Evolutionary conservation across 345 rosid genomes (phyloP).

Genomic region (Mangifera indica): DNA sequence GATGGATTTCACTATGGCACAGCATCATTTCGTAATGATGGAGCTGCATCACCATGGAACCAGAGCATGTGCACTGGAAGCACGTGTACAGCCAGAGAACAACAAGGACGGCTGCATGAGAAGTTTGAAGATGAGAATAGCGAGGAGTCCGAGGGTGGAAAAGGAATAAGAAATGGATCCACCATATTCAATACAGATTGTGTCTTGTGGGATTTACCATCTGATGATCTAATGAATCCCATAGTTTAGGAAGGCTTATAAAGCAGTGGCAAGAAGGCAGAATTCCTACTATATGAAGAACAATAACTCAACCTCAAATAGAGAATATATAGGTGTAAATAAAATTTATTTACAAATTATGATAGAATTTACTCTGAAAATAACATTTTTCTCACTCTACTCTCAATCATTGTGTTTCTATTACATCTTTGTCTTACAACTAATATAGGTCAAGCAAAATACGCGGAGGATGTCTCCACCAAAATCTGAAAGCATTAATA

Average conservation of each 20-base stretch:
- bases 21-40: constrained; percentile 44
- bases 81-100: constrained; percentile 50
- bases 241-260: constrained; percentile 36
- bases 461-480: constrained; percentile 92
- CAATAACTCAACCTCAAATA: constrained; percentile 24
- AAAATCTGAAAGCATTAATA: constrained; percentile 61
- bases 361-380: constrained; percentile 11
- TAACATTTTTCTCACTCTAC: constrained; percentile 17
- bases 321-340: constrained; percentile 27
- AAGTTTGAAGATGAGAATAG: constrained; percentile 46
- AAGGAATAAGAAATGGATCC: constrained; percentile 43
- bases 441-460: constrained; percentile 66
- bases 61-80: constrained; percentile 55
- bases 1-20: constrained; percentile 48
- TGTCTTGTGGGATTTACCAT: constrained; percentile 79
- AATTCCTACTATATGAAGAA: constrained; percentile 14
- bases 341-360: constrained; percentile 20
- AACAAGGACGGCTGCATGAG: constrained; percentile 32
- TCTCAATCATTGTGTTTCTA: constrained; percentile 21
- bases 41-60: constrained; percentile 60
- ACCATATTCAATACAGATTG: constrained; percentile 65
- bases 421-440: constrained; percentile 15
- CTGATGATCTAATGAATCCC: constrained; percentile 71
- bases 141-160: constrained; percentile 49
- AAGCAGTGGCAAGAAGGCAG: constrained; percentile 12